Evolutionary conservation across 1,284 basidiomycete genomes (phyloP).

Genomic region (Melampsora occidentalis): DNA sequence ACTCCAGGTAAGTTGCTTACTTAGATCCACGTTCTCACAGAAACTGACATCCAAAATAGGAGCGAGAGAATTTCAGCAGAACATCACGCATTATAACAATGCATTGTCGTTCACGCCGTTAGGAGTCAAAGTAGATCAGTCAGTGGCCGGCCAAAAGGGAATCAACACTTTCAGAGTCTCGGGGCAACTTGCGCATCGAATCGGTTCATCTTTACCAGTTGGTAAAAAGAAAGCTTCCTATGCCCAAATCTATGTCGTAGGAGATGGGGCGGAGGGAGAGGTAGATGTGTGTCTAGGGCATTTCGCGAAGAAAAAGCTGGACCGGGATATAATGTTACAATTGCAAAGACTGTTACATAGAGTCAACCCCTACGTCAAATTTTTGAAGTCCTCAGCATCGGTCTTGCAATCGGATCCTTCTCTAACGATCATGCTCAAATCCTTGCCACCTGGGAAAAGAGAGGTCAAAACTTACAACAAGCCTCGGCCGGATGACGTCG

Average conservation of each 20-base stretch:
- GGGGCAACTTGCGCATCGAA: not conserved
- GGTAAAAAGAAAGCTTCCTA: not conserved
- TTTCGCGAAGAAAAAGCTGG: not conserved
- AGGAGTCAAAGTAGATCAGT: not conserved
- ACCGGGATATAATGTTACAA: not conserved
- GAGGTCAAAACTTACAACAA: not conserved
- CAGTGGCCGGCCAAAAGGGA: not conserved
- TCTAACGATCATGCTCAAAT: not conserved
- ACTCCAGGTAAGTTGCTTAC: too few relatives aligned
- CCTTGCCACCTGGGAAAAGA: too few relatives aligned
- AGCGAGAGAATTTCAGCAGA: not conserved
- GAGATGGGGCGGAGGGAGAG: not conserved
- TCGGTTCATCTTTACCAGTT: not conserved
- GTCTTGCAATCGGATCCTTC: not conserved
- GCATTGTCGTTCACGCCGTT: constrained; percentile 9
- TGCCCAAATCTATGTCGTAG: constrained; percentile 17
- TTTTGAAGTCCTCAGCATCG: not conserved
- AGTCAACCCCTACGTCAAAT: not conserved
- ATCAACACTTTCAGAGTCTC: constrained; percentile 3
- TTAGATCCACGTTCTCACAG: too few relatives aligned
- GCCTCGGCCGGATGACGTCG: not conserved
- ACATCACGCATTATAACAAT: constrained; percentile 2
- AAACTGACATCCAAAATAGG: too few relatives aligned
- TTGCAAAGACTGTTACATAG: not conserved
- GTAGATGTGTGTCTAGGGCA: not conserved